phyloP scores from a whole-genome alignment of 805 yeast species.

The Diddensiella santjacobensis region DNA sequence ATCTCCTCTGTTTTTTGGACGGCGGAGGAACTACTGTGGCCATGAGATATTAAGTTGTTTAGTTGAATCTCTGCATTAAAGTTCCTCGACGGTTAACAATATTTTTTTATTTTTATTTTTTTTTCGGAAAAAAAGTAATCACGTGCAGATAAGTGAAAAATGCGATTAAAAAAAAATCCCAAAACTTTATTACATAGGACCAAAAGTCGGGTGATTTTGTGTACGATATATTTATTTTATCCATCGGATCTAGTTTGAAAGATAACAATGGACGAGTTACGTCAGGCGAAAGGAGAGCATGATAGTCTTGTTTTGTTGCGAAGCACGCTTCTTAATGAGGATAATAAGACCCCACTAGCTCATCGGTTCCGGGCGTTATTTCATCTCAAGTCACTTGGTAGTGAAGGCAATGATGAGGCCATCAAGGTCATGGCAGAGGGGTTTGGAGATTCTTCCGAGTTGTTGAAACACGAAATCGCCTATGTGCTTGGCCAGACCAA shows the following conservation, averaged over 20 bases:
- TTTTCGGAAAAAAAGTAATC: not conserved
- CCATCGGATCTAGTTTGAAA: too few species aligned
- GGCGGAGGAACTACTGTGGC: slow-evolving; percentile 94
- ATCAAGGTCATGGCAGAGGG: slow-evolving; percentile 81
- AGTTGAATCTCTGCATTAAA: too few species aligned
- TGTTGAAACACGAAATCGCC: slow-evolving; percentile 95
- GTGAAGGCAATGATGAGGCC: slow-evolving; percentile 62
- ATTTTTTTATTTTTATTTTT: not conserved
- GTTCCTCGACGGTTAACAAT: too few species aligned
- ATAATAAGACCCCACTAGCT: slow-evolving; percentile 71
- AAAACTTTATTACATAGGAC: too few species aligned
- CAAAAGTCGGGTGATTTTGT: too few species aligned
- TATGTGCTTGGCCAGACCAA: slow-evolving; percentile 95
- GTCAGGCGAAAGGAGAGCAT: slow-evolving; percentile 24
- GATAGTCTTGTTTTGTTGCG: slow-evolving; percentile 23
- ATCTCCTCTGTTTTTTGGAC: slow-evolving; percentile 79
- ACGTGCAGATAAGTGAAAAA: not conserved
- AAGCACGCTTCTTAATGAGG: slow-evolving; percentile 28
- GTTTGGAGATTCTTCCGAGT: slow-evolving; percentile 76
- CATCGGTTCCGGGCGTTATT: slow-evolving; percentile 91
- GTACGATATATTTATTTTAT: too few species aligned
- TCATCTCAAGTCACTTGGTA: slow-evolving; percentile 81
- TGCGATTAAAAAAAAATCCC: too few species aligned
- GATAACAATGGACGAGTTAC: slow-evolving; percentile 25
- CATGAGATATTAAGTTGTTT: too few species aligned